Percentiles rank a stretch among this genome's conserved stretches.
These are phyloP conservation scores for Ustilago tritici DNA, from an alignment of 1,284 basidiomycete genomes.

Conservation along the genomic window DNA sequence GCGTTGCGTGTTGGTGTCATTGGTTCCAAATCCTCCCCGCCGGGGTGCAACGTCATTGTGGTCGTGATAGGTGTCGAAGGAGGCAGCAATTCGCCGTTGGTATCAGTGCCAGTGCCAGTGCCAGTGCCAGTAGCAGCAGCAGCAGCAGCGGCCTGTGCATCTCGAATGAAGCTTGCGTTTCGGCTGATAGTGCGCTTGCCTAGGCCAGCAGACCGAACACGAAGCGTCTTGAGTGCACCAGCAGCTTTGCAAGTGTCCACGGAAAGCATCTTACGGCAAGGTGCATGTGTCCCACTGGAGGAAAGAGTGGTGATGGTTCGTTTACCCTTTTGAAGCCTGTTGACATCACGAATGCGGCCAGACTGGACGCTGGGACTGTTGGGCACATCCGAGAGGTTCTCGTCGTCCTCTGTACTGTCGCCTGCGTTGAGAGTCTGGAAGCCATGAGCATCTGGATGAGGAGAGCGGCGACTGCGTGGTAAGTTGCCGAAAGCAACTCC, in stretches of 20 bases:
- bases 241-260: conserved; percentile 43
- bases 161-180: conserved; percentile 36
- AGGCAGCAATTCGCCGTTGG: conserved; percentile 15
- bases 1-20: conserved; percentile 66
- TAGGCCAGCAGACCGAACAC: conserved; percentile 46
- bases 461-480: conserved; percentile 31
- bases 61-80: conserved; percentile 40
- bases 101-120: conserved; percentile 2
- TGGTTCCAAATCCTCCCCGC: conserved; percentile 38
- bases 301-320: conserved; percentile 28
- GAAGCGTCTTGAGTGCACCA: conserved; percentile 37
- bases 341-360: conserved; percentile 40
- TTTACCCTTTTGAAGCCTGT: conserved; percentile 44
- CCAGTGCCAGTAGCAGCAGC: background rate
- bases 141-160: conserved; percentile 7
- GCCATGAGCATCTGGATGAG: conserved; percentile 13
- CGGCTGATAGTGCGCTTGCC: conserved; percentile 47
- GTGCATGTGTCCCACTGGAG: conserved; percentile 21
- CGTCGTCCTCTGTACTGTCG: conserved; percentile 39
- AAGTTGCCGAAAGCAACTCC: conserved; percentile 29
- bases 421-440: conserved; percentile 16
- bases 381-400: conserved; percentile 37
- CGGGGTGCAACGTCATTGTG: conserved; percentile 12
- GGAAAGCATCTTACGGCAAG: conserved; percentile 43
- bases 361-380: conserved; percentile 45